These are phyloP conservation scores for Stereum hirsutum DNA, from an alignment of 1,284 basidiomycete genomes.

Conservation along the genomic window DNA sequence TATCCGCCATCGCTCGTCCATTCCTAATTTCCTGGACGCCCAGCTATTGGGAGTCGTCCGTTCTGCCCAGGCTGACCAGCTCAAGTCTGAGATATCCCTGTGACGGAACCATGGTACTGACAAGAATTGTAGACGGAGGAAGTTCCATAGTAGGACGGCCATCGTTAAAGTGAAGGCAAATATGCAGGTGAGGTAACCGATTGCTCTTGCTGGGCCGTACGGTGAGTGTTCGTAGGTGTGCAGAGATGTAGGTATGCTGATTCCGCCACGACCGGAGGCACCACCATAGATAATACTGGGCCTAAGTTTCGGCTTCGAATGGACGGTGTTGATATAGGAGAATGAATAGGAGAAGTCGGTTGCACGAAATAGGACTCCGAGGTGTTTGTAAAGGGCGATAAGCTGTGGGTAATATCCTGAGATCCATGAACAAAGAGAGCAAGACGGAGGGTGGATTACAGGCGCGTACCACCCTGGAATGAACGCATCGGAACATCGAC, in stretches of 20 bases:
- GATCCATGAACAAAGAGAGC: background rate
- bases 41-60: slow-evolving; percentile 28
- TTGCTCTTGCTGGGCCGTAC: background rate
- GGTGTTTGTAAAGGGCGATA: slow-evolving; percentile 49
- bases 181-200: slow-evolving; percentile 16
- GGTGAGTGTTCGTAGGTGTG: background rate
- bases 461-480: slow-evolving; percentile 58
- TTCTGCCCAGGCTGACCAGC: slow-evolving; percentile 40
- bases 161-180: slow-evolving; percentile 29
- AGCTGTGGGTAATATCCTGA: slow-evolving; percentile 66
- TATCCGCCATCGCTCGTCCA: slow-evolving; percentile 40
- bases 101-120: slow-evolving; percentile 37
- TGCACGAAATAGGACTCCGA: slow-evolving; percentile 43
- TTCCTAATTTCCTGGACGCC: slow-evolving; percentile 27
- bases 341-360: slow-evolving; percentile 66
- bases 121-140: slow-evolving; percentile 42
- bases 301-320: slow-evolving; percentile 27
- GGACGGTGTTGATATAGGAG: slow-evolving; percentile 30
- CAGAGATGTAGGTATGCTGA: slow-evolving; percentile 37
- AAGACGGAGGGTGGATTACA: background rate
- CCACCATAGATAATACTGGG: slow-evolving; percentile 55
- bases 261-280: slow-evolving; percentile 41
- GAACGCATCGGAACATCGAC: slow-evolving; percentile 75
- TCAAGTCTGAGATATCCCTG: slow-evolving; percentile 21
- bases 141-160: slow-evolving; percentile 29